Evolutionary conservation across 2,329 filamentous ascomycete genomes (phyloP), one percentile per base, ranked within the genome.

Genomic region (Salinomyces thailandicus): DNA sequence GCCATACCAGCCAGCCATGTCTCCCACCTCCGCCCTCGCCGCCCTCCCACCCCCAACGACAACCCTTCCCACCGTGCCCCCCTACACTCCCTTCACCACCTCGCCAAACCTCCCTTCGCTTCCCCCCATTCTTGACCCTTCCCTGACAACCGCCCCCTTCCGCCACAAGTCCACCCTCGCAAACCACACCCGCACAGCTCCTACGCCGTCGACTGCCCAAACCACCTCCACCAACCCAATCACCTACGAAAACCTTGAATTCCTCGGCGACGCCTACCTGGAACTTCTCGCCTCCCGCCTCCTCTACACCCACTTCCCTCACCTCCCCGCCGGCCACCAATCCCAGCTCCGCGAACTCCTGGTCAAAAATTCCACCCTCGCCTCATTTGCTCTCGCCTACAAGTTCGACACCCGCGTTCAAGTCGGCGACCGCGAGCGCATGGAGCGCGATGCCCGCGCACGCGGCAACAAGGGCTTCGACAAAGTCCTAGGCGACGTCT

Each of bases 251-350:
- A 74, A 76, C 13, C 73, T 95, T 5, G 89, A 96, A 60, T 86
- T 89, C 63, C 69, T 94, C 5, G 89, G 89, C 5, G 89, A 96
- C 56, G 81, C 84, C 14, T 89, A 89, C 50, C 67, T 93, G 35
- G 82, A 93, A 52, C 62, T 86, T 35, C 76, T 86, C 31, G 75
- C 86, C 5, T 79, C 82, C 0, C 72, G 76, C 13, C 69, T 93
- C 35, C 81, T 96, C 41, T 84, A 77, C 59, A 66, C 77, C 39
- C 82, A 75, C 6, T 91, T 87, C 51, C 69, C 71, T 1, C 62
- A 70, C 9, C 64, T 85, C 7, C 55, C 74, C 0, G 69, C 81
- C 0, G 86, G 86, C 2, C 72, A 77, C 41, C 76, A 78, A 50
- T 79, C 81, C 7, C 81, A 86, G 45, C 63, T 91, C 13, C 78